Evolutionary conservation across 495 filamentous ascomycete genomes (phyloP), one percentile per base, ranked within the genome.

Genomic region (Rusavskia elegans): DNA sequence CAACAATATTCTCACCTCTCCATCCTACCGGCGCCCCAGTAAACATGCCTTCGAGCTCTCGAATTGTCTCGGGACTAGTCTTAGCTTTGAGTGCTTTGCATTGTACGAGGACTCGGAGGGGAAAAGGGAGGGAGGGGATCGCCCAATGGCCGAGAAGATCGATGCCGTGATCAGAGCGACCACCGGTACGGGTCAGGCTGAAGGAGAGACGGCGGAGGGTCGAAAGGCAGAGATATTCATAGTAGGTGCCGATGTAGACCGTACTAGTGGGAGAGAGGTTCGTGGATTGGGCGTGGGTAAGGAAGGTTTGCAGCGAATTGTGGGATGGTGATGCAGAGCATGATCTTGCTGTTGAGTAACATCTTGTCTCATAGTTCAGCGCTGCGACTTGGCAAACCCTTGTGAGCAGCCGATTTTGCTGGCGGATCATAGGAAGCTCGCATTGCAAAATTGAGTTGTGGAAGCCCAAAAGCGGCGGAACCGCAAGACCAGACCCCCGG

Each of bases 1-100:
- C 89, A 23, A 88, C 58, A 10, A 64, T 59, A 9, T 72, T 74
- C 44, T 46, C 44, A 5, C 44, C 44, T 5, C 14, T 46, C 81
- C 81, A 92, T 3, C 80, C 80, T 0, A 72, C 68, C 29, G 85
- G 86, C 36, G 83, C 82, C 17, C 78, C 77, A 3, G 72, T 71
- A 57, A 90, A 81, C 0, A 85, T 76, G 13, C 90, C 92, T 61
- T 95, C 87, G 0, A 96, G 73, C 70, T 96, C 92, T 20, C 92
- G 78, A 14, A 94, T 71, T 44, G 81, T 66, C 36, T 76, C 71
- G 23, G 89, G 89, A 0, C 75, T 72, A 3, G 78, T 59, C 53
- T 71, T 77, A 21, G 69, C 60, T 53, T 70, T 71, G 19, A 73
- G 54, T 17, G 77, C 76, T 67, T 96, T 98, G 70, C 92, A 98